These are phyloP conservation scores for Aspergillus funiculosus DNA, from an alignment of 495 filamentous ascomycete genomes.

Conservation along the genomic window DNA sequence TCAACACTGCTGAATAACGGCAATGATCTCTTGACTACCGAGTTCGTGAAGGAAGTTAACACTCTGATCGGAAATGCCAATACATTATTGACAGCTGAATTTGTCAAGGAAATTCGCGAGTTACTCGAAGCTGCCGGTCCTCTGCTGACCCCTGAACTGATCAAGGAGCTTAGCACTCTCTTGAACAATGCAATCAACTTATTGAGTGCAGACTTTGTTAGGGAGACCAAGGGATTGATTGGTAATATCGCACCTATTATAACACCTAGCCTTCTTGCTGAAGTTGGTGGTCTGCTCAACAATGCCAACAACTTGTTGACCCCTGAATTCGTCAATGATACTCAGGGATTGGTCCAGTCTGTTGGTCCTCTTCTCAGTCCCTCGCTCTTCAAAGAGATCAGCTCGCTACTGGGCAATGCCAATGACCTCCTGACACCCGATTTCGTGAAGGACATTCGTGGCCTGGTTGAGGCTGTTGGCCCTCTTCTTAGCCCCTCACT, in stretches of 20 bases:
- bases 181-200: conserved; percentile 28
- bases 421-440: conserved; percentile 26
- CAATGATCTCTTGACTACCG: conserved; percentile 23
- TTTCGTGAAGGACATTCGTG: conserved; percentile 33
- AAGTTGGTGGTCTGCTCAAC: conserved; percentile 35
- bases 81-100: conserved; percentile 24
- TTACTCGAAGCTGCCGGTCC: conserved; percentile 28
- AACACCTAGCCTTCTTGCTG: conserved; percentile 31
- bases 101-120: conserved; percentile 35
- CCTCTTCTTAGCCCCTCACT: conserved; percentile 34
- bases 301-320: conserved; percentile 42
- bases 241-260: conserved; percentile 30
- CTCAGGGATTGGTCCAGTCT: conserved; percentile 20
- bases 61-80: conserved; percentile 31
- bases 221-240: conserved; percentile 40
- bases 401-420: conserved; percentile 35
- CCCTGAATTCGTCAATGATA: conserved; percentile 36
- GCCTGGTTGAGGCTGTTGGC: conserved; percentile 23
- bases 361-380: conserved; percentile 30
- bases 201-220: conserved; percentile 30
- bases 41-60: conserved; percentile 28
- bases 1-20: conserved; percentile 25
- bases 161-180: conserved; percentile 30
- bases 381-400: conserved; percentile 34
- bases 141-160: conserved; percentile 20